Evolutionary conservation across 345 rosid genomes (phyloP).

Genomic region (Erysimum cheiranthoides): DNA sequence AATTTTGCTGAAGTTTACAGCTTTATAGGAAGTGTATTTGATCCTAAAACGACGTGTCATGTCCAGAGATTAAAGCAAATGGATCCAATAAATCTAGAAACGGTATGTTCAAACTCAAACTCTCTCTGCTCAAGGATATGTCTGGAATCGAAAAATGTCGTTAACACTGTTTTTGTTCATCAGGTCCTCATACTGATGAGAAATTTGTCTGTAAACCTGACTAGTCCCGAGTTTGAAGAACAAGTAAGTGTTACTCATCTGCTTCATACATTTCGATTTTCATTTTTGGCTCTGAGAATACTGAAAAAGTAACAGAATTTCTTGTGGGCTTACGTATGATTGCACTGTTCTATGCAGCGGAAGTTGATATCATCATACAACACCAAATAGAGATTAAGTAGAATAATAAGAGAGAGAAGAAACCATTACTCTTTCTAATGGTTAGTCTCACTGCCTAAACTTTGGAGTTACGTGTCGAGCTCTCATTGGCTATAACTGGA

Average conservation of each 20-base stretch:
- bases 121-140: neutral
- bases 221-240: slow-evolving; percentile 82
- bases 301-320: neutral
- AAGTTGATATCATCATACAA: slow-evolving; percentile 29
- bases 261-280: neutral
- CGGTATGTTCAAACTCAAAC: slow-evolving; percentile 53
- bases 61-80: slow-evolving; percentile 72
- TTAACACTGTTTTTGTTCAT: neutral
- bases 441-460: neutral
- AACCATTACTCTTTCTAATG: neutral
- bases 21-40: slow-evolving; percentile 78
- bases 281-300: neutral
- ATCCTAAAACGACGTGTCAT: slow-evolving; percentile 64
- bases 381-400: slow-evolving; percentile 1
- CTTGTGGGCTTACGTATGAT: neutral
- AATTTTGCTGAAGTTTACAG: slow-evolving; percentile 73
- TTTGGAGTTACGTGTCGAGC: neutral
- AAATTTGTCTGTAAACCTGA: slow-evolving; percentile 73
- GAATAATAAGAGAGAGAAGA: neutral
- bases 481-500: neutral
- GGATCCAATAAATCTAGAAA: slow-evolving; percentile 84
- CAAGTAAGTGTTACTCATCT: slow-evolving; percentile 53
- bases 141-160: neutral
- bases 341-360: slow-evolving; percentile 13
- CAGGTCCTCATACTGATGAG: slow-evolving; percentile 87